These are phyloP conservation scores for Paraphaeosphaeria minitans DNA, from an alignment of 2,329 filamentous ascomycete species.

Conservation along the genomic window DNA sequence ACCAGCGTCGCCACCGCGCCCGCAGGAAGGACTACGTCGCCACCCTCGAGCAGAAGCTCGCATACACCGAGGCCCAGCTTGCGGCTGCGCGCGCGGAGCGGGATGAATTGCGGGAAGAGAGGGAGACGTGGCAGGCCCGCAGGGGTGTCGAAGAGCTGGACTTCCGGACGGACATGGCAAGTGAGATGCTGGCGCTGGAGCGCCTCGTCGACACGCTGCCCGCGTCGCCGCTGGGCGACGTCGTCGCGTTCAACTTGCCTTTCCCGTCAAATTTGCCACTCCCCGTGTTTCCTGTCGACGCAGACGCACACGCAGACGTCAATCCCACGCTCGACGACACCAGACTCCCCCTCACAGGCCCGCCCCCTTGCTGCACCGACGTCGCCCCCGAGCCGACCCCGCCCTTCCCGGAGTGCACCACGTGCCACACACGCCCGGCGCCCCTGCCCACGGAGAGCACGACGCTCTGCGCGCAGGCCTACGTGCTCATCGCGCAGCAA, in stretches of 20 bases:
- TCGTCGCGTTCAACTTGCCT: conserved; percentile 5
- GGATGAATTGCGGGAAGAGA: conserved; percentile 17
- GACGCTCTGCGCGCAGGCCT: conserved; percentile 42
- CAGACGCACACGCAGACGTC: background rate
- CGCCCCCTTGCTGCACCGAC: conserved; percentile 36
- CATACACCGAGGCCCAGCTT: conserved; percentile 35
- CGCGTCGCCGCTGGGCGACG: background rate
- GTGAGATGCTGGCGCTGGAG: conserved; percentile 4
- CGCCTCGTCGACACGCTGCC: background rate
- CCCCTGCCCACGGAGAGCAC: conserved; percentile 38
- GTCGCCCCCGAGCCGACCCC: background rate
- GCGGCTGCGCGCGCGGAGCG: conserved; percentile 35
- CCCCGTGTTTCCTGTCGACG: background rate
- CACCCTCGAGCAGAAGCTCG: conserved; percentile 45
- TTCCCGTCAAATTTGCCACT: background rate
- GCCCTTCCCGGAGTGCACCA: conserved; percentile 29
- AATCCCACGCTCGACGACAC: background rate
- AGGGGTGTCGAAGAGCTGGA: background rate
- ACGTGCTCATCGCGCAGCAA: conserved; percentile 41
- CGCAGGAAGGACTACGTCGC: conserved; percentile 49
- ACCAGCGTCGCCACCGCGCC: conserved; percentile 58
- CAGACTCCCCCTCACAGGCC: conserved; percentile 15
- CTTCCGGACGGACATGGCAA: background rate
- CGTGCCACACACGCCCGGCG: conserved; percentile 31
- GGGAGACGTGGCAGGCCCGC: background rate